Base-by-base conservation (phyloP, 495 filamentous ascomycete genomes). In the Neurospora cerealis region DNA sequence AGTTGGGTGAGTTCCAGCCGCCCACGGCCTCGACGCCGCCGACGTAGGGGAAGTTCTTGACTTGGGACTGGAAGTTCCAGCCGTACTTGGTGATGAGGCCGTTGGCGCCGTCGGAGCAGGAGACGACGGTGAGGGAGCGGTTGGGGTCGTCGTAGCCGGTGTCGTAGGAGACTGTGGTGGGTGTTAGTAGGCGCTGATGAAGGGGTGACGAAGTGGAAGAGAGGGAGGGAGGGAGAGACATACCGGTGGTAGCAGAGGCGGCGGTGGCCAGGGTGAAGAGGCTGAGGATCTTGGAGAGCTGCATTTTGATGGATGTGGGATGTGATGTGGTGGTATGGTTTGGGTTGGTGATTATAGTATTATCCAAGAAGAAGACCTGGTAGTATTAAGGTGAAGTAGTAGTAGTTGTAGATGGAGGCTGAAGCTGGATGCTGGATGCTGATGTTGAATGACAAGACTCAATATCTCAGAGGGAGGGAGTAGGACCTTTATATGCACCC, bases 1-100 rank as follows among this genome's bases (percentile, higher is more conserved):
- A 95, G 70, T 76, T 79, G 7, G 83, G 71, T 15, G 83, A 85
- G 80, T 86, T 90, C 89, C 88, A 92, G 42, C 86, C 88, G 4
- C 79, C 75, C 28, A 94, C 84, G 36, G 87, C 88, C 40, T 85
- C 83, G 1, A 86, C 83, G 71, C 89, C 92, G n/a, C 89, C 92
- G 73, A 94, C 88, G 77, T 84, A 80, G 2, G 88, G 86, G 83
- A 89, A 92, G 10, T 70, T 73, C 0, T 86, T 86, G 71, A 93
- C 74, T 13, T 83, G 78, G 71, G 81, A 79, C 80, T 86, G 85
- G 2, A 81, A 83, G 41, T 81, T 71, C 76, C 85, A 83, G 78
- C 80, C 84, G 75, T 86, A 86, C 73, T 84, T 82, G 70, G 84
- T 87, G 71, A 85, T 87, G 72, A 91, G 83, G 41, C 89, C 89